phyloP scores from a whole-genome alignment of 768 basidiomycete genomes.

The Leccinellum luteum region DNA sequence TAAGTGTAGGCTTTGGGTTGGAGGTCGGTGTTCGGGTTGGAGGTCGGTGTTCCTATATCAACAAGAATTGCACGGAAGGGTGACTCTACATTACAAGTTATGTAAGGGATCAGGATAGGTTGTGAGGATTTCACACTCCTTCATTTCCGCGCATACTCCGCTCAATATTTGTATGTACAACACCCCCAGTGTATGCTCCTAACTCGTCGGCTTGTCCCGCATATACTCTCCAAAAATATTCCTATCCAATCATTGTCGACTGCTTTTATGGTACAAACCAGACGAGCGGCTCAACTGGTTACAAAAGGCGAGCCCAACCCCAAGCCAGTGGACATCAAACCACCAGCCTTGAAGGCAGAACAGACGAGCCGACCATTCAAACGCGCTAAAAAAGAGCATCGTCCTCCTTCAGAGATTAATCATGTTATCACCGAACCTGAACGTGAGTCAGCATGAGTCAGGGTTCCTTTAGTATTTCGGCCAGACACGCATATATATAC shows the following conservation, averaged over 20 bases:
- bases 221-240: background rate
- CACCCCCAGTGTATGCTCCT: no score
- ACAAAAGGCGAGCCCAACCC: background rate
- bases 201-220: background rate
- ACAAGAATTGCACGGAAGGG: no score
- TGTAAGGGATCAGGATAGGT: no score
- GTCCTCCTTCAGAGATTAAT: background rate
- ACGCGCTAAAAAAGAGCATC: constrained; percentile 9
- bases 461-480: background rate
- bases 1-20: no score
- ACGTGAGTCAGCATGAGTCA: constrained; percentile 10
- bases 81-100: no score
- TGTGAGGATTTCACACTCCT: no score
- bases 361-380: constrained; percentile 11
- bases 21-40: no score
- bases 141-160: no score
- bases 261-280: constrained; percentile 24
- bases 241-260: background rate
- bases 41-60: no score
- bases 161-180: no score
- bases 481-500: background rate
- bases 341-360: background rate
- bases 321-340: background rate
- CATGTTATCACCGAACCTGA: background rate
- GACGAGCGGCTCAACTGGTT: constrained; percentile 12